Percentiles rank a stretch among this genome's conserved stretches.
These are phyloP conservation scores for Alternaria viburni DNA, from an alignment of 2,329 filamentous ascomycete genomes.

Conservation along the genomic window DNA sequence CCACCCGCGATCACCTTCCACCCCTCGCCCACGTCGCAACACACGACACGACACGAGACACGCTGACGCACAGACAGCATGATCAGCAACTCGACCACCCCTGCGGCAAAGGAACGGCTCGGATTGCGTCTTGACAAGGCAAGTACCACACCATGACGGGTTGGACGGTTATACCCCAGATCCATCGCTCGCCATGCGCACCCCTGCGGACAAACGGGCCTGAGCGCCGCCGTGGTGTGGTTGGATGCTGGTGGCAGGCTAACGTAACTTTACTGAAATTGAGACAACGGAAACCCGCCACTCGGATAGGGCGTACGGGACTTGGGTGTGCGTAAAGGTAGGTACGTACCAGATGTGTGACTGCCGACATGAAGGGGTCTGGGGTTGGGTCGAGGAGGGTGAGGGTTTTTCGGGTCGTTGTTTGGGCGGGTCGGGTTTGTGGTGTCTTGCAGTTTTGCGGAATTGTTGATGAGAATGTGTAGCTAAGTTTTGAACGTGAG, in stretches of 20 bases:
- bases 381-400: not conserved
- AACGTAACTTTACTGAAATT: not conserved
- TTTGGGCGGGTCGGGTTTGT: not conserved
- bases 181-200: not conserved
- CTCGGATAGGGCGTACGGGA: not conserved
- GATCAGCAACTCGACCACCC: not conserved
- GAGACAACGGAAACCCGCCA: not conserved
- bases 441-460: not conserved
- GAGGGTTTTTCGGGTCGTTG: not conserved
- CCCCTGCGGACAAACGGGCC: conserved; percentile 14
- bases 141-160: not conserved
- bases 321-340: not conserved
- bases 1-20: not conserved
- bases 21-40: not conserved
- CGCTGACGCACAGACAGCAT: conserved; percentile 2
- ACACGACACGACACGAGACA: not conserved
- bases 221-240: conserved; percentile 6
- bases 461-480: not conserved
- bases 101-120: conserved; percentile 1
- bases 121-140: not conserved
- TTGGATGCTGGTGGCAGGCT: not conserved
- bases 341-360: not conserved
- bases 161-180: conserved; percentile 2
- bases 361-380: conserved; percentile 6
- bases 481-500: not conserved